phyloP scores from a whole-genome alignment of 192 early-diverging fungal species.

The Lobosporangium transversale region DNA sequence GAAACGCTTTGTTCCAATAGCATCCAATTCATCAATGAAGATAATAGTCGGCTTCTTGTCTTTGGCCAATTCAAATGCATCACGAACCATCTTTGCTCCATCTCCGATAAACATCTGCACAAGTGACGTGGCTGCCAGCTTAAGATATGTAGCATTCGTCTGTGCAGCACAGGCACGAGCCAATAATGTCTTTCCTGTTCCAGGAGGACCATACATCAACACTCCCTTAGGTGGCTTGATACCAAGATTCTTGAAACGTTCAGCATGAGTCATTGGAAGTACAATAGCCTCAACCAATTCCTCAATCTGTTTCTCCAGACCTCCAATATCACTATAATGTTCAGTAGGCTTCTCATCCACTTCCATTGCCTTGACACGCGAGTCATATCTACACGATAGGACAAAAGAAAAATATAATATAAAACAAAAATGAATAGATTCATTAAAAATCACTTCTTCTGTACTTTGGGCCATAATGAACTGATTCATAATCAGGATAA shows the following conservation, averaged over 20 bases:
- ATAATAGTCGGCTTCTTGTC: constrained; percentile 99
- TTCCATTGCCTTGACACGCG: constrained; percentile 99
- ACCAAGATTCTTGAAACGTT: constrained; percentile 86
- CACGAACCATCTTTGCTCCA: constrained; percentile 96
- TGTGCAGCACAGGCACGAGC: constrained; percentile 98
- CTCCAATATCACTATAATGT: constrained; percentile 94
- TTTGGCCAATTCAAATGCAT: constrained; percentile 96
- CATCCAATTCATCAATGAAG: constrained; percentile 99
- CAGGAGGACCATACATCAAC: constrained; percentile 87
- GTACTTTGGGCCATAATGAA: too few relatives aligned
- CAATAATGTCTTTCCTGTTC: constrained; percentile 91
- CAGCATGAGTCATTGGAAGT: constrained; percentile 87
- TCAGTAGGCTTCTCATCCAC: constrained; percentile 99
- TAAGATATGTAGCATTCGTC: constrained; percentile 94
- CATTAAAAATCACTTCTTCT: too few relatives aligned
- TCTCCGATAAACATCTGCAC: constrained; percentile 99
- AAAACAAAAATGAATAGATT: too few relatives aligned
- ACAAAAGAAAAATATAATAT: too few relatives aligned
- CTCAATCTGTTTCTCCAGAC: constrained; percentile 89
- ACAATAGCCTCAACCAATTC: constrained; percentile 90
- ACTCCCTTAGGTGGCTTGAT: constrained; percentile 90
- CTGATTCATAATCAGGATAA: too few relatives aligned
- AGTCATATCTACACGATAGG: constrained; percentile 87
- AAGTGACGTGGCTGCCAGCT: constrained; percentile 95
- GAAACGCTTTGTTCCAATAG: constrained; percentile 98